These are phyloP conservation scores for Hylodesmum podocarpum DNA, from an alignment of 306 rosid genomes.

Conservation along the genomic window DNA sequence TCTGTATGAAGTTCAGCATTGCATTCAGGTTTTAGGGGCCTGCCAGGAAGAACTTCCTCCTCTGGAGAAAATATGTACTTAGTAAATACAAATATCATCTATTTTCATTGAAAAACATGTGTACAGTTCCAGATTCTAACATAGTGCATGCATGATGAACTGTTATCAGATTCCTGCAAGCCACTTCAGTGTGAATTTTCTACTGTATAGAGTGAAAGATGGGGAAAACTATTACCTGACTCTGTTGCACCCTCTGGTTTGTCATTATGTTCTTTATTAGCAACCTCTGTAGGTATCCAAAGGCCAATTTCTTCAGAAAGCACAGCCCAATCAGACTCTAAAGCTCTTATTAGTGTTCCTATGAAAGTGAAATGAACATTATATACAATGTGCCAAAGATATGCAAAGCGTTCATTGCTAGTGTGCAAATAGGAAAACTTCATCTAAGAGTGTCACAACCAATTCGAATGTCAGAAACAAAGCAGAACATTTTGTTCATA, in stretches of 20 bases:
- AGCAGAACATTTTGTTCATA: slow-evolving; percentile 29
- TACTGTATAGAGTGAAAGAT: not conserved
- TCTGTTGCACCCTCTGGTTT: slow-evolving; percentile 69
- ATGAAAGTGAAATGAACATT: slow-evolving; percentile 24
- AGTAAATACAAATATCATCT: slow-evolving; percentile 28
- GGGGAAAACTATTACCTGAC: slow-evolving; percentile 50
- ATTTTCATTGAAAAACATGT: not conserved
- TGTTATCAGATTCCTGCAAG: slow-evolving; percentile 3
- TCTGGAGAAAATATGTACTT: slow-evolving; percentile 41
- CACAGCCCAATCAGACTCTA: slow-evolving; percentile 70
- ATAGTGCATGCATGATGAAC: not conserved
- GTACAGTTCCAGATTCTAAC: slow-evolving; percentile 17
- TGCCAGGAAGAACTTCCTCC: slow-evolving; percentile 77
- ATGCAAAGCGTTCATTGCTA: slow-evolving; percentile 1
- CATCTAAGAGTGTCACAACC: not conserved
- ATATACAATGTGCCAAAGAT: not conserved
- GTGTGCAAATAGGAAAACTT: not conserved
- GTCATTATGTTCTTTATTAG: slow-evolving; percentile 64
- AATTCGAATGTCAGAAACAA: not conserved
- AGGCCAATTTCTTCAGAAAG: slow-evolving; percentile 86
- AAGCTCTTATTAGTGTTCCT: slow-evolving; percentile 73
- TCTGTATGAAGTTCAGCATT: slow-evolving; percentile 69
- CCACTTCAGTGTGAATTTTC: not conserved
- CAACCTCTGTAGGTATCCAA: slow-evolving; percentile 70
- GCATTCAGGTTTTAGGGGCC: slow-evolving; percentile 74